Percentiles rank a stretch among this genome's conserved stretches.
Conservation (phyloP, 495 filamentous ascomycete genomes). For the Penicillium coprophilum region DNA sequence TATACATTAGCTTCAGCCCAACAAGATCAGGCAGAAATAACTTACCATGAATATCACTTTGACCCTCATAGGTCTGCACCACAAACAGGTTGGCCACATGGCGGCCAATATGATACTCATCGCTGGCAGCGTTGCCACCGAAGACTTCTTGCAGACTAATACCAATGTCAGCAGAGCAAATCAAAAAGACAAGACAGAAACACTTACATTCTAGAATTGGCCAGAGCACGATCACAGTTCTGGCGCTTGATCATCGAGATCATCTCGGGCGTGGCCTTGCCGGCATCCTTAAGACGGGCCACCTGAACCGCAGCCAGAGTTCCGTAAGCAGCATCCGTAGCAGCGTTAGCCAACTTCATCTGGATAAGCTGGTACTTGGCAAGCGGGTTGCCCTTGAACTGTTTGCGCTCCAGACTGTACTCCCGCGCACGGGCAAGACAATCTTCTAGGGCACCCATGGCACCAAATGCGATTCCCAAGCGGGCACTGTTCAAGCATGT, state of each 20-base stretch:
- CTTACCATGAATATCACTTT: conserved; percentile 94
- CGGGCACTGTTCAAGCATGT: conserved; percentile 90
- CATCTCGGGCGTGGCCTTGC: conserved; percentile 89
- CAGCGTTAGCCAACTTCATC: conserved; percentile 93
- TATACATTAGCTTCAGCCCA: conserved; percentile 17
- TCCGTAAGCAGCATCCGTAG: conserved; percentile 88
- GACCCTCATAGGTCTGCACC: conserved; percentile 96
- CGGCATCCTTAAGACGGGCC: conserved; percentile 88
- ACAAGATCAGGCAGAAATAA: conserved; percentile 19
- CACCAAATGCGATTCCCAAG: conserved; percentile 90
- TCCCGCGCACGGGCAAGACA: conserved; percentile 75
- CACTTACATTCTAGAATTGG: conserved; percentile 69
- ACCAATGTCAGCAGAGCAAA: conserved; percentile 13
- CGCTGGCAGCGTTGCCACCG: conserved; percentile 93
- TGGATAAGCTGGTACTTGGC: conserved; percentile 98
- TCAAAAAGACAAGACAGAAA: conserved; percentile 5
- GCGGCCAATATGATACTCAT: conserved; percentile 91
- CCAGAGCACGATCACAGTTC: conserved; percentile 90
- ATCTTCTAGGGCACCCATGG: conserved; percentile 92
- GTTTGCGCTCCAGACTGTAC: conserved; percentile 87
- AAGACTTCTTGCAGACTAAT: conserved; percentile 86
- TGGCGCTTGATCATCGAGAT: conserved; percentile 98
- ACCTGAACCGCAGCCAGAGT: conserved; percentile 85
- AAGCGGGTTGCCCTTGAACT: conserved; percentile 94
- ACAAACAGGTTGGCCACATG: conserved; percentile 97